Percentiles rank a stretch among this genome's conserved stretches.
Evolutionary conservation across 345 rosid genomes (phyloP).

Genomic region (Mercurialis annua): DNA sequence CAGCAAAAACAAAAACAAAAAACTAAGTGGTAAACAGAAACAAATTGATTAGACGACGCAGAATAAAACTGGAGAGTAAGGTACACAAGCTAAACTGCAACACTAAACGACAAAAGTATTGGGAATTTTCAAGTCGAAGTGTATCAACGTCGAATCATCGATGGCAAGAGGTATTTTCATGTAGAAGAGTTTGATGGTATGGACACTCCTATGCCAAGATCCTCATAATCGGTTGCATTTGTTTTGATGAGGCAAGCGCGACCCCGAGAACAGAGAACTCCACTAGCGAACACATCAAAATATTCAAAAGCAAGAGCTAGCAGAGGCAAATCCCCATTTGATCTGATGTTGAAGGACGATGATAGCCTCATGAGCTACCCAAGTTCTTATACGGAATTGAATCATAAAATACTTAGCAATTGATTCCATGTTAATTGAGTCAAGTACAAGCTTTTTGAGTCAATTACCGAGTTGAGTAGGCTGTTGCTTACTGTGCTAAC

Average conservation of each 20-base stretch:
- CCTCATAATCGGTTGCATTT: conserved; percentile 57
- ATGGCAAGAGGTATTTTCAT: too few relatives aligned
- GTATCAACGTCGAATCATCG: too few relatives aligned
- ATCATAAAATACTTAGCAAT: conserved; percentile 75
- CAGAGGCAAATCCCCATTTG: conserved; percentile 52
- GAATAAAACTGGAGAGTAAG: conserved; percentile 7
- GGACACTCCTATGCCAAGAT: conserved; percentile 71
- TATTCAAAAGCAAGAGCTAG: conserved; percentile 60
- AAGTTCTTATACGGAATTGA: conserved; percentile 56
- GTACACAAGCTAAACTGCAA: conserved; percentile 21
- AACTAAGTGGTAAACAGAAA: too few relatives aligned
- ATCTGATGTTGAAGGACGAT: conserved; percentile 66
- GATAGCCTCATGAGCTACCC: conserved; percentile 94
- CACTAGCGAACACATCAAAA: conserved; percentile 41
- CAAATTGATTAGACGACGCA: conserved; percentile 31
- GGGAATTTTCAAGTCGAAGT: conserved; percentile 22
- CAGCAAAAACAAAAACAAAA: too few relatives aligned
- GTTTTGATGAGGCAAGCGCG: conserved; percentile 39
- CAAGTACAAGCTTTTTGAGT: too few relatives aligned
- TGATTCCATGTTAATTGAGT: conserved; percentile 80
- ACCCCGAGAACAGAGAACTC: conserved; percentile 44
- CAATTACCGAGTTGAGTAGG: too few relatives aligned
- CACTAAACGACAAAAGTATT: conserved; percentile 21
- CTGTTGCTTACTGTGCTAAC: too few relatives aligned
- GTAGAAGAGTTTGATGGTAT: conserved; percentile 51